Percentiles rank a stretch among this genome's conserved stretches.
Conservation (phyloP, 176 grass and related monocot species). For the Triticum turgidum region DNA sequence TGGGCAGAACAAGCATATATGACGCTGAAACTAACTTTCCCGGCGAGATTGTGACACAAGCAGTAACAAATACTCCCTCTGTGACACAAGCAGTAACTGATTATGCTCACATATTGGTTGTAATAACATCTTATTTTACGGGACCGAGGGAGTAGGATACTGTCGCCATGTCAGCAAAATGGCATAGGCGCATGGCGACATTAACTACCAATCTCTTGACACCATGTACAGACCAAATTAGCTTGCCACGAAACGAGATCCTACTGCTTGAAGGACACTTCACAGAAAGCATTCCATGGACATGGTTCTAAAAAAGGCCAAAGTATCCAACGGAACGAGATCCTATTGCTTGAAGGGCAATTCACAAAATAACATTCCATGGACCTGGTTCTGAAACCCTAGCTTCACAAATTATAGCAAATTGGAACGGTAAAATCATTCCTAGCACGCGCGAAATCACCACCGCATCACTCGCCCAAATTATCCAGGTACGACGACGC, state of each 20-base stretch:
- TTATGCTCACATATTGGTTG: too few species aligned
- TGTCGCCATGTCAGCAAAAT: background rate
- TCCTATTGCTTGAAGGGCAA: background rate
- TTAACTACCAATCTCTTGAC: background rate
- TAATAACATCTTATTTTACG: too few species aligned
- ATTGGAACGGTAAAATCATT: too few species aligned
- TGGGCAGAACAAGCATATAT: background rate
- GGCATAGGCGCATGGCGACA: too few species aligned
- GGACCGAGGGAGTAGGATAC: too few species aligned
- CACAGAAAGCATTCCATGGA: background rate
- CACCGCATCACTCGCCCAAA: background rate
- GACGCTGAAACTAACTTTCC: too few species aligned
- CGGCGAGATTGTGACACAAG: too few species aligned
- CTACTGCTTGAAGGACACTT: background rate
- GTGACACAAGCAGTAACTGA: too few species aligned
- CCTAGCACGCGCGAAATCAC: background rate
- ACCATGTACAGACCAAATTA: background rate
- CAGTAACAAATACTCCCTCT: too few species aligned
- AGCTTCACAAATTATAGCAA: background rate
- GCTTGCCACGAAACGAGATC: background rate
- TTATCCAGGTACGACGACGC: background rate
- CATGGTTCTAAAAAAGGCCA: background rate
- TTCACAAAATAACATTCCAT: background rate
- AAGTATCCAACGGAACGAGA: background rate
- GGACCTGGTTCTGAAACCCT: background rate